A percentile compares a stretch with the other conserved stretches of the same genome.
These are phyloP conservation scores for Phytophthora crassamura DNA, from an alignment of 352 stramenopile species.

Conservation along the genomic window DNA sequence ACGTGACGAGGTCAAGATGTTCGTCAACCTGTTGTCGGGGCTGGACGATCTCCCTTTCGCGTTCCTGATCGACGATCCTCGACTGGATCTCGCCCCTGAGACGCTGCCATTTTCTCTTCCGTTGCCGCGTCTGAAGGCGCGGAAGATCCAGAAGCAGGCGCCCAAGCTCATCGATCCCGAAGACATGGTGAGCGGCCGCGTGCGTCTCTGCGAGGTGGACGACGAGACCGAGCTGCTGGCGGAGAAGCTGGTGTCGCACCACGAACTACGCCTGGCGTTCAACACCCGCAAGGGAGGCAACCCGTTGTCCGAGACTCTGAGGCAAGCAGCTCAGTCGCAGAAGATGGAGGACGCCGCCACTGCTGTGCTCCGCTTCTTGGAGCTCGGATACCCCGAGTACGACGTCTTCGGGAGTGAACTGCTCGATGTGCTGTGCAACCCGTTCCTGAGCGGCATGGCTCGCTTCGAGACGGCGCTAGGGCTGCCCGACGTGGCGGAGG, in stretches of 20 bases:
- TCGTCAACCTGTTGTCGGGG: constrained; percentile 66
- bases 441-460: constrained; percentile 85
- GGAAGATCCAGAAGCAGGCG: constrained; percentile 59
- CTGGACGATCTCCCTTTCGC: constrained; percentile 80
- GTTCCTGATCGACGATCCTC: constrained; percentile 80
- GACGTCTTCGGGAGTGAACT: constrained; percentile 82
- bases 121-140: constrained; percentile 53
- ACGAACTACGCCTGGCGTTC: constrained; percentile 74
- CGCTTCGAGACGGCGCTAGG: constrained; percentile 86
- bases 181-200: constrained; percentile 80
- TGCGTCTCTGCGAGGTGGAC: constrained; percentile 74
- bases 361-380: constrained; percentile 81
- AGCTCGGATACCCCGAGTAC: constrained; percentile 87
- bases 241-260: constrained; percentile 80
- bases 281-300: constrained; percentile 80
- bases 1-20: constrained; percentile 80
- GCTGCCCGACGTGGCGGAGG: constrained; percentile 81
- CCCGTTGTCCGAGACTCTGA: constrained; percentile 73
- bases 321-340: constrained; percentile 61
- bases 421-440: constrained; percentile 82
- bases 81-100: constrained; percentile 67
- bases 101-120: constrained; percentile 79
- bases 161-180: constrained; percentile 85
- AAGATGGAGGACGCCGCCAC: constrained; percentile 74
- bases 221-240: constrained; percentile 70